Base-by-base conservation (phyloP, 2,329 filamentous ascomycete genomes). In the Beauveria rudraprayagi region DNA sequence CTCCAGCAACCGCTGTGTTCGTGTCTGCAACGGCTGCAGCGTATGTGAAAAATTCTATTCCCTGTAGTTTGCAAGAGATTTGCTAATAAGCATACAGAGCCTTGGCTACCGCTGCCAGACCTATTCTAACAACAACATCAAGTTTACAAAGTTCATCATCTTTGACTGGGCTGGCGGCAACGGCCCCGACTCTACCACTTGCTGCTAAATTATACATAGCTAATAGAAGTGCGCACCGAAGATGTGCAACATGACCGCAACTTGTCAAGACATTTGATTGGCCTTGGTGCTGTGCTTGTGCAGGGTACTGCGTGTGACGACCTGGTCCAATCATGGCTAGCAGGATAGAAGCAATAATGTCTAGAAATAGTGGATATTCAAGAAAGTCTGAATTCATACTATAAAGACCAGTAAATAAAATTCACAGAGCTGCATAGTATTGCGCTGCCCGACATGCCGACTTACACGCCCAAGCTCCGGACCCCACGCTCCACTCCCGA, bases 141-240 rank as follows among this genome's bases (percentile, higher is more conserved):
- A 50, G 43, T 62, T 62, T 44, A 63, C 37, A 56, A 60, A 58
- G 43, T 60, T 64, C 44, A 64, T 62, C 63, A 55, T 64, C 57
- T 61, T 64, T 40, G 61, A 62, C 61, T 57, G 61, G 55, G 65
- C 52, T 14, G 56, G 52, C 19, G 61, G 58, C 50, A 56, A 62
- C 56, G 62, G 52, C 28, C 61, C 66, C 34, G 61, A 59, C 16
- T 17, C 55, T 6, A 55, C 61, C 43, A 62, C 61, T 9, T 62
- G 61, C 61, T 62, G 61, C 56, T 62, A 62, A 9, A 19, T 9
- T 30, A 9, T 3, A 37, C 16, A 24, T 22, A 19, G n/a, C 24
- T 19, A 17, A 44, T 28, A 16, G 9, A 43, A 40, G n/a, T 22
- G 11, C 9, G 4, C 14, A 24, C 7, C 7, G 7, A 24, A 19